Percentiles rank a stretch among this genome's conserved stretches.
phyloP scores from a whole-genome alignment of 305 asterid species.

The Solanum hybrid region DNA sequence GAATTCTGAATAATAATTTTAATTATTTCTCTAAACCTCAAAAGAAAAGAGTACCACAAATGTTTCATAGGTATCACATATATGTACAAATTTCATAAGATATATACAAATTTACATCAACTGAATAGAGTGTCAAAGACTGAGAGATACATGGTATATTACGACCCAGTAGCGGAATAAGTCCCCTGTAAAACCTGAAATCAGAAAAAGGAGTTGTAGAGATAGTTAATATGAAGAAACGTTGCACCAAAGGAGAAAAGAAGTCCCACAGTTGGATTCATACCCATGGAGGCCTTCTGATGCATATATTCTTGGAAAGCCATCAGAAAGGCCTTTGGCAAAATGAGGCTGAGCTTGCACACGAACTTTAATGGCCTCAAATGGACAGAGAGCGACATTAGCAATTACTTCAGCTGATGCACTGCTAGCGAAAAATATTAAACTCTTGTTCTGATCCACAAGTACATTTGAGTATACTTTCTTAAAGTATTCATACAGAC shows the following conservation, averaged over 20 bases:
- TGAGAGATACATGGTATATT: slow-evolving; percentile 32
- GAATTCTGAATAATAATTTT: not conserved
- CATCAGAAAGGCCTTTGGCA: slow-evolving; percentile 37
- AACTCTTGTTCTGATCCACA: slow-evolving; percentile 31
- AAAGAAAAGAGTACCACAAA: not conserved
- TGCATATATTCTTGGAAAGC: slow-evolving; percentile 29
- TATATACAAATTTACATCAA: not conserved
- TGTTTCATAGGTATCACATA: not conserved
- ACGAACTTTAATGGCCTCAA: slow-evolving; percentile 44
- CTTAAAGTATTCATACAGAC: slow-evolving; percentile 38
- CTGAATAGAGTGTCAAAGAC: not conserved
- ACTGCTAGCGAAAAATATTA: slow-evolving; percentile 27
- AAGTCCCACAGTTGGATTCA: not conserved
- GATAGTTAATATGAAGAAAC: not conserved
- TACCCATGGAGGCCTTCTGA: slow-evolving; percentile 39
- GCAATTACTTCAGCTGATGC: slow-evolving; percentile 43
- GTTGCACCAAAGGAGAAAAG: not conserved
- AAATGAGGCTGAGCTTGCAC: slow-evolving; percentile 38
- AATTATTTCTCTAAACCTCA: not conserved
- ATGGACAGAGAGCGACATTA: slow-evolving; percentile 38
- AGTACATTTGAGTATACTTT: slow-evolving; percentile 20
- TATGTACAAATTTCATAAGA: not conserved
- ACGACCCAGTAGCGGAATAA: slow-evolving; percentile 40
- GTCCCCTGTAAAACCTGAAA: slow-evolving; percentile 38
- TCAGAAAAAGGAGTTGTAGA: not conserved